These are phyloP conservation scores for Benincasa hispida DNA, from an alignment of 306 rosid genomes.

Conservation along the genomic window DNA sequence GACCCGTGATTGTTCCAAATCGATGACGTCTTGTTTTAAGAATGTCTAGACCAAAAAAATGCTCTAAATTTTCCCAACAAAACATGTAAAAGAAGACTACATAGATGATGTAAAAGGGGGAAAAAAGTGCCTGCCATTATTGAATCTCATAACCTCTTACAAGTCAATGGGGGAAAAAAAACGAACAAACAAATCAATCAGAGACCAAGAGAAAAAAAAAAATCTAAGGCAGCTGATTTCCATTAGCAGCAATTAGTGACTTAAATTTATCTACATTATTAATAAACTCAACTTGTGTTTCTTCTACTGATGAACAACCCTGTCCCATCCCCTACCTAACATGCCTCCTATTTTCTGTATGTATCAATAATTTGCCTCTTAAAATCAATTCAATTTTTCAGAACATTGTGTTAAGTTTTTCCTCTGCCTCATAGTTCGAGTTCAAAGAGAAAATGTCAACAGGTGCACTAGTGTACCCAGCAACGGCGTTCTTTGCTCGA, in stretches of 20 bases:
- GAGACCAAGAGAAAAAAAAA: not conserved
- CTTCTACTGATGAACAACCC: not conserved
- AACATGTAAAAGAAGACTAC: not conserved
- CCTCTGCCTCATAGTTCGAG: constrained; percentile 24
- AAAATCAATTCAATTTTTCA: constrained; percentile 17
- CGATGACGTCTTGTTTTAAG: not conserved
- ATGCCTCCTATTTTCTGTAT: not conserved
- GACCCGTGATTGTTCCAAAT: not conserved
- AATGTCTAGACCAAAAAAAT: not conserved
- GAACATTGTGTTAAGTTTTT: constrained; percentile 17
- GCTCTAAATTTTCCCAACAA: not conserved
- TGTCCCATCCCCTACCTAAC: not conserved
- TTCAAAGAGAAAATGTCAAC: constrained; percentile 68
- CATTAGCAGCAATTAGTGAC: constrained; percentile 6
- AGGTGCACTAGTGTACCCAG: constrained; percentile 57
- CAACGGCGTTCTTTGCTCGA: constrained; percentile 26
- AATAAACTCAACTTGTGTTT: not conserved
- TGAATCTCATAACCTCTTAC: not conserved
- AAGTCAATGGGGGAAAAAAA: not conserved
- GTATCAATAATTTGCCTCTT: not conserved
- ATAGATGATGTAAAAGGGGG: not conserved
- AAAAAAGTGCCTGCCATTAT: not conserved
- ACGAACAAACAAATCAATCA: not conserved
- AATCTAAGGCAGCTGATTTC: not conserved
- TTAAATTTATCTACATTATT: constrained; percentile 1